phyloP scores from a whole-genome alignment of 108 stramenopile genomes.

The Fragilaria radians region DNA sequence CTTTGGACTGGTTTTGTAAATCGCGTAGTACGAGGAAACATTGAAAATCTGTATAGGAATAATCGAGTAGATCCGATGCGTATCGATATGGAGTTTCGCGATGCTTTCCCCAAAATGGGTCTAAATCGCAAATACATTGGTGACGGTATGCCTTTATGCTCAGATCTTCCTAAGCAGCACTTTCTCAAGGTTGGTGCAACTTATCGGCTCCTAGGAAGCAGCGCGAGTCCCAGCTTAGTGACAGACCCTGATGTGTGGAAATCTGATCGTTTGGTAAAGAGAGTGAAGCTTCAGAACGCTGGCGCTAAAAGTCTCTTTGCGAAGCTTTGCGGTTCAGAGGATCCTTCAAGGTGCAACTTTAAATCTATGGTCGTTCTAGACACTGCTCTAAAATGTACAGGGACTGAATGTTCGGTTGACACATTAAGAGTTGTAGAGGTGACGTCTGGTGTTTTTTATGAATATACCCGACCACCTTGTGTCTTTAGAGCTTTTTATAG shows the following conservation, averaged over 20 bases:
- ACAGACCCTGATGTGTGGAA: too few relatives aligned
- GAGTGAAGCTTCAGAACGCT: slow-evolving; percentile 30
- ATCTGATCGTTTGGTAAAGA: slow-evolving; percentile 32
- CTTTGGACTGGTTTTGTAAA: slow-evolving; percentile 40
- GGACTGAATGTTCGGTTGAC: slow-evolving; percentile 42
- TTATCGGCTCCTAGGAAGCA: slow-evolving; percentile 31
- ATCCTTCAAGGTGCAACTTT: slow-evolving; percentile 15
- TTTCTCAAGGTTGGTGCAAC: slow-evolving; percentile 39
- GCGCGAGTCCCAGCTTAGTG: slow-evolving; percentile 17
- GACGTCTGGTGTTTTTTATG: slow-evolving; percentile 27
- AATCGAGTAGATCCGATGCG: slow-evolving; percentile 27
- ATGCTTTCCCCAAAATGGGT: slow-evolving; percentile 32
- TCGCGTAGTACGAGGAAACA: slow-evolving; percentile 25
- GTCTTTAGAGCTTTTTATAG: slow-evolving; percentile 46
- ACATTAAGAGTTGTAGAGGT: slow-evolving; percentile 30
- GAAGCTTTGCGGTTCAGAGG: slow-evolving; percentile 13
- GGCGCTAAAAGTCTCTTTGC: slow-evolving; percentile 19
- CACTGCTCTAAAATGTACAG: slow-evolving; percentile 13
- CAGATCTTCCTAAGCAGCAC: slow-evolving; percentile 20
- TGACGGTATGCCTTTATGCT: too few relatives aligned
- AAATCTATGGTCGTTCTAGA: slow-evolving; percentile 3
- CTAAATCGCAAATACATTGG: slow-evolving; percentile 19
- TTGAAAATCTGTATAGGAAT: slow-evolving; percentile 4
- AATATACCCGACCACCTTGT: slow-evolving; percentile 42
- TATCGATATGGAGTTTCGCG: slow-evolving; percentile 13